These are phyloP conservation scores for Globisporangium paroecandrum DNA, from an alignment of 352 stramenopile genomes.

Conservation along the genomic window DNA sequence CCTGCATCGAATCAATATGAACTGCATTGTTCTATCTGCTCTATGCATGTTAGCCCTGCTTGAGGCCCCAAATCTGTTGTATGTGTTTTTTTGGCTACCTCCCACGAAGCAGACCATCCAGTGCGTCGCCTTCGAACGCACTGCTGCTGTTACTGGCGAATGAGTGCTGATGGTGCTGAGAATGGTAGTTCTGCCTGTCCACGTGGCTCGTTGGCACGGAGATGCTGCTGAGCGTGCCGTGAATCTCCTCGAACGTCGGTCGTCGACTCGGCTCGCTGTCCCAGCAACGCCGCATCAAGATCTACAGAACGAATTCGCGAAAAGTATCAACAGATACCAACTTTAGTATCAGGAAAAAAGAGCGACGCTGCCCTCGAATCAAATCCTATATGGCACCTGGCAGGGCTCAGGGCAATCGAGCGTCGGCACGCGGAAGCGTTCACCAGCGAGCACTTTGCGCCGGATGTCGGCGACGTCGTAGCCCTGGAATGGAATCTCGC, in stretches of 20 bases:
- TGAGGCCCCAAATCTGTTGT: neutral
- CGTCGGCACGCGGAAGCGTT: constrained; percentile 73
- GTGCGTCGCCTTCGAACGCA: constrained; percentile 43
- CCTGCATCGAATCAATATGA: neutral
- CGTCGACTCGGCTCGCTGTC: constrained; percentile 44
- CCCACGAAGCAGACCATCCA: constrained; percentile 49
- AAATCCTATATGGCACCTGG: constrained; percentile 25
- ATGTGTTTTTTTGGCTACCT: constrained; percentile 19
- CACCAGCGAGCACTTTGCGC: constrained; percentile 60
- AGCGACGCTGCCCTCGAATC: too few species aligned
- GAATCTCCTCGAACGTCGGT: constrained; percentile 60
- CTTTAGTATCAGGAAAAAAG: neutral
- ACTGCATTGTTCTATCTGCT: neutral
- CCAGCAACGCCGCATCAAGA: constrained; percentile 72
- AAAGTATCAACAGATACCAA: neutral
- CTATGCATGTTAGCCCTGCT: neutral
- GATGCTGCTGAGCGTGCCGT: constrained; percentile 36
- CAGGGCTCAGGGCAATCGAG: constrained; percentile 61
- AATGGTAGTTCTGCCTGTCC: constrained; percentile 15
- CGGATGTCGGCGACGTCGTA: constrained; percentile 75
- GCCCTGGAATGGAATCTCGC: constrained; percentile 72
- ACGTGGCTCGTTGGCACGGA: constrained; percentile 29
- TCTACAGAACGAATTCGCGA: constrained; percentile 17
- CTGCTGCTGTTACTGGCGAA: constrained; percentile 5
- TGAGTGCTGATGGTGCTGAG: constrained; percentile 19